These are phyloP conservation scores for Furcasterigmium sp. DNA, from an alignment of 2,329 filamentous ascomycete genomes.

Conservation along the genomic window DNA sequence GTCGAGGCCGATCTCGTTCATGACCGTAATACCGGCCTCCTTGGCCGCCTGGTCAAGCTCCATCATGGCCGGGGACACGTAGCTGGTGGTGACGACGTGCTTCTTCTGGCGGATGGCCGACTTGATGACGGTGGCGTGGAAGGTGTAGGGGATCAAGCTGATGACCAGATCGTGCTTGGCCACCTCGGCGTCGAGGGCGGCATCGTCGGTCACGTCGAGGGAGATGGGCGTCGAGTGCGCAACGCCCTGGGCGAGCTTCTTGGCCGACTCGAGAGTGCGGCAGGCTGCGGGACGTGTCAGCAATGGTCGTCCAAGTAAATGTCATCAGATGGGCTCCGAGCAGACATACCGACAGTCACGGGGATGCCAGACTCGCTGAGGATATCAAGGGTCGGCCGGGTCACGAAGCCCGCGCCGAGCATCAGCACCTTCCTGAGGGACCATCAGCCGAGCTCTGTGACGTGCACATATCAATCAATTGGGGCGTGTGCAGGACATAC, in stretches of 20 bases:
- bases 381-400: slow-evolving; percentile 59
- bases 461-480: neutral
- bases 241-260: slow-evolving; percentile 69
- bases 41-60: slow-evolving; percentile 80
- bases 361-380: slow-evolving; percentile 54
- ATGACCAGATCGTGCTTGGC: slow-evolving; percentile 76
- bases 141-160: slow-evolving; percentile 85
- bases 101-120: slow-evolving; percentile 90
- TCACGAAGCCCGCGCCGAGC: slow-evolving; percentile 53
- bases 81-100: slow-evolving; percentile 91
- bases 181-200: slow-evolving; percentile 75
- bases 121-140: slow-evolving; percentile 87
- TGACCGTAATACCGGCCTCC: slow-evolving; percentile 89
- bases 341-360: slow-evolving; percentile 58
- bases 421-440: slow-evolving; percentile 24
- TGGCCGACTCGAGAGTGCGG: slow-evolving; percentile 70
- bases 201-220: slow-evolving; percentile 74
- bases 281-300: slow-evolving; percentile 53
- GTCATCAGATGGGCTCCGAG: neutral
- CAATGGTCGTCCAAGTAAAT: too few relatives aligned
- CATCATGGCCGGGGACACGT: slow-evolving; percentile 87
- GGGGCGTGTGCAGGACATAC: neutral
- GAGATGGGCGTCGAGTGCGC: slow-evolving; percentile 70
- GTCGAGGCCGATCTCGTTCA: slow-evolving; percentile 90
- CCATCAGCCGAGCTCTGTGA: slow-evolving; percentile 1